These are phyloP conservation scores for Saccharomycopsis lassenensis DNA, from an alignment of 805 yeast species.

Conservation along the genomic window DNA sequence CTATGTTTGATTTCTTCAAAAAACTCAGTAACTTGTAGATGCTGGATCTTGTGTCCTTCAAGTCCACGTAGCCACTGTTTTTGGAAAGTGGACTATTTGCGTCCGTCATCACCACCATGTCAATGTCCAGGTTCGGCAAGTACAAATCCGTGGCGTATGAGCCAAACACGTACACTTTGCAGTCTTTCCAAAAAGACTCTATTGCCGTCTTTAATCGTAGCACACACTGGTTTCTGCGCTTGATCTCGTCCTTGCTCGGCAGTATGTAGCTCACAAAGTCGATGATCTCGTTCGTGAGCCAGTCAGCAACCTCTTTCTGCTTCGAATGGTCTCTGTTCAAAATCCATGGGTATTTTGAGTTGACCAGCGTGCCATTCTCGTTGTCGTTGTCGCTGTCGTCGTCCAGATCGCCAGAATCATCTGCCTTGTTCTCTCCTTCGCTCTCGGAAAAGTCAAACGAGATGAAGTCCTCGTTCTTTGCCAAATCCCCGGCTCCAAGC, in stretches of 20 bases:
- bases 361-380: conserved; percentile 18
- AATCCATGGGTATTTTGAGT: conserved; percentile 51
- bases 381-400: conserved; percentile 23
- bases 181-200: conserved; percentile 58
- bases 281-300: conserved; percentile 77
- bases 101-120: conserved; percentile 71
- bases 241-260: conserved; percentile 68
- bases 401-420: conserved; percentile 19
- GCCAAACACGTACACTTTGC: conserved; percentile 81
- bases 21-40: conserved; percentile 65
- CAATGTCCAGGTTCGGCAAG: conserved; percentile 92
- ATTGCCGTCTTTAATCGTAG: conserved; percentile 43
- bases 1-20: conserved; percentile 50
- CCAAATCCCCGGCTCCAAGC: conserved; percentile 28
- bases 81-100: no score
- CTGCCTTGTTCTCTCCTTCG: conserved; percentile 17
- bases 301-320: conserved; percentile 70
- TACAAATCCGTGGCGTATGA: conserved; percentile 90
- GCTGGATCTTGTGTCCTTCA: conserved; percentile 46
- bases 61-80: no score
- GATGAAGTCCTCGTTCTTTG: conserved; percentile 32
- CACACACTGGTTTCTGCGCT: conserved; percentile 55
- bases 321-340: conserved; percentile 65
- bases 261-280: conserved; percentile 81
- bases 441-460: conserved; percentile 27